Evolutionary conservation across 805 yeast species (phyloP).

Genomic region (Starmerella khaoyaiensis): DNA sequence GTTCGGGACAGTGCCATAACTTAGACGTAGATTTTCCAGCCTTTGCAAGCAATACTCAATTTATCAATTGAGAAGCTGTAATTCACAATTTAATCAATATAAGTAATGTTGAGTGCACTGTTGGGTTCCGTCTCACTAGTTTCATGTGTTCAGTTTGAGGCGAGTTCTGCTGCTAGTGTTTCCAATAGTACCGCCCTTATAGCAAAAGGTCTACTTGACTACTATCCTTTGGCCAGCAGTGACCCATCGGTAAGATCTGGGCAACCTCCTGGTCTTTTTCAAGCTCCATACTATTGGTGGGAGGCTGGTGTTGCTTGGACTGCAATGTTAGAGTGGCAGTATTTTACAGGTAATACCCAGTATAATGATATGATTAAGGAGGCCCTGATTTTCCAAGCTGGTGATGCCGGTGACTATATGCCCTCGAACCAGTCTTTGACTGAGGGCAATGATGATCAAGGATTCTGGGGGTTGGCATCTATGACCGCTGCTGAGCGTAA

Average conservation of each 20-base stretch:
- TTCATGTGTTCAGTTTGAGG: slow-evolving; percentile 4
- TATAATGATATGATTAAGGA: slow-evolving; percentile 43
- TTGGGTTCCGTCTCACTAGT: neutral
- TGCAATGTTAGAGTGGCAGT: slow-evolving; percentile 64
- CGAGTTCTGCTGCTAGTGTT: slow-evolving; percentile 16
- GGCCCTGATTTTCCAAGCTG: slow-evolving; percentile 56
- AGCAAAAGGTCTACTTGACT: slow-evolving; percentile 64
- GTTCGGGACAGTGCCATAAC: too few species aligned
- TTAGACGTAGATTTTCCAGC: too few species aligned
- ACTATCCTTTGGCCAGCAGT: slow-evolving; percentile 35
- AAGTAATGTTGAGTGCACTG: neutral
- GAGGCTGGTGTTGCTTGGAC: slow-evolving; percentile 69
- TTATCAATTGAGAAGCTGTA: too few species aligned
- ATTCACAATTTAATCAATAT: too few species aligned
- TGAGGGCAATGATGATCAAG: slow-evolving; percentile 91
- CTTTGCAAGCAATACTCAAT: too few species aligned
- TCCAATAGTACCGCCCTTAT: slow-evolving; percentile 44
- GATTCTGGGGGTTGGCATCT: slow-evolving; percentile 80
- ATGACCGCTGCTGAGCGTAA: slow-evolving; percentile 77
- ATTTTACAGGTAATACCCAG: slow-evolving; percentile 53
- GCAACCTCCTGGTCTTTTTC: slow-evolving; percentile 60
- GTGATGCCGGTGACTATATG: slow-evolving; percentile 51
- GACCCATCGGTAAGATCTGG: slow-evolving; percentile 46
- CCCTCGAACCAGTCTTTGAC: slow-evolving; percentile 72
- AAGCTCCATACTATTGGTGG: slow-evolving; percentile 79